These are phyloP conservation scores for Boletellus emodensis DNA, from an alignment of 768 basidiomycete genomes.

Conservation along the genomic window DNA sequence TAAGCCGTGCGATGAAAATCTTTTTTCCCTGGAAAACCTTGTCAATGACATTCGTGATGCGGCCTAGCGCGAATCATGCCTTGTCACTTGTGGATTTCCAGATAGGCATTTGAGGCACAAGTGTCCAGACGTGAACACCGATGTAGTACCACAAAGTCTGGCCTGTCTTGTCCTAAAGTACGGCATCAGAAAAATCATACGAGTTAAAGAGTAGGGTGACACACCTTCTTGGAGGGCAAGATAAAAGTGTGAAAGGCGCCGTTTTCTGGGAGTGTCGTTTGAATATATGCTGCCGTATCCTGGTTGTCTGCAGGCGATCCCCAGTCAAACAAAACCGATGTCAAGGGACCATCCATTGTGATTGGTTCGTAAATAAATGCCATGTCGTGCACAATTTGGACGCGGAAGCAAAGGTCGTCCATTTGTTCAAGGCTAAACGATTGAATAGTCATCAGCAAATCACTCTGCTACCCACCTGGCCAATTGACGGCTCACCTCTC, in stretches of 20 bases:
- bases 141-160: constrained; percentile 44
- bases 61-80: constrained; percentile 23
- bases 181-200: constrained; percentile 2
- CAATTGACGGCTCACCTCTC: constrained; percentile 21
- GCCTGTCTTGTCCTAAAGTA: constrained; percentile 29
- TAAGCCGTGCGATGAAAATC: constrained; percentile 34
- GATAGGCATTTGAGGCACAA: constrained; percentile 28
- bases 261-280: constrained; percentile 12
- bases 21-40: constrained; percentile 26
- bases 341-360: constrained; percentile 43
- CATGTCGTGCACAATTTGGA: constrained; percentile 37
- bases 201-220: background rate
- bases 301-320: constrained; percentile 35
- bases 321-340: constrained; percentile 54
- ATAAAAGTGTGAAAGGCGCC: constrained; percentile 48
- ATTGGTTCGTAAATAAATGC: constrained; percentile 57
- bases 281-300: constrained; percentile 34
- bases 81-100: constrained; percentile 39
- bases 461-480: background rate
- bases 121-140: constrained; percentile 45
- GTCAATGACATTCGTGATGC: background rate
- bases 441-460: background rate
- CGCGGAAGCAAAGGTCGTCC: constrained; percentile 39
- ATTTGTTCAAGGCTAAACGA: constrained; percentile 32
- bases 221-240: constrained; percentile 43